These are phyloP conservation scores for Blastobotrys apis DNA, from an alignment of 1,139 yeast species.

Conservation along the genomic window DNA sequence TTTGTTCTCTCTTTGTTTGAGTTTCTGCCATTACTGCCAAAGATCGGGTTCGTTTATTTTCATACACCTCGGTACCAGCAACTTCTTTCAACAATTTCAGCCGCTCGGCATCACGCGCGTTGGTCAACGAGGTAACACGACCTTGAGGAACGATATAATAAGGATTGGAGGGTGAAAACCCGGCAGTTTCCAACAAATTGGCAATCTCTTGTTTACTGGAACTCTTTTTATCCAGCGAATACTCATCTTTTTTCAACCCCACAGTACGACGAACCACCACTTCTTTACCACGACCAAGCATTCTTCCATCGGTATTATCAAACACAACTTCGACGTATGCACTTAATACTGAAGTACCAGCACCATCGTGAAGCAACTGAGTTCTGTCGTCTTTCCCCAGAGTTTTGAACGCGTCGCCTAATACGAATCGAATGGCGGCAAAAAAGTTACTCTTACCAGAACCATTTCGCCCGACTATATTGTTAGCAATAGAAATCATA, in stretches of 20 bases:
- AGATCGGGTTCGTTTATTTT: constrained; percentile 72
- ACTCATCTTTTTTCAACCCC: constrained; percentile 86
- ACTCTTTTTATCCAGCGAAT: constrained; percentile 68
- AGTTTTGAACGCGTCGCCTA: constrained; percentile 86
- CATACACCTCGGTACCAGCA: constrained; percentile 93
- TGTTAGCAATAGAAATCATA: constrained; percentile 1
- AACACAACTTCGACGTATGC: constrained; percentile 89
- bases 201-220: constrained; percentile 79
- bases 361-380: constrained; percentile 74
- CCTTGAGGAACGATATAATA: constrained; percentile 98
- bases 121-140: constrained; percentile 70
- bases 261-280: constrained; percentile 80
- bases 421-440: constrained; percentile 89
- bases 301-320: constrained; percentile 73
- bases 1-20: constrained; percentile 62
- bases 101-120: constrained; percentile 82
- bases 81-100: constrained; percentile 79
- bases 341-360: constrained; percentile 79
- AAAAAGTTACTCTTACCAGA: constrained; percentile 96
- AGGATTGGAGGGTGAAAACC: constrained; percentile 86
- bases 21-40: constrained; percentile 74
- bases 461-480: constrained; percentile 78
- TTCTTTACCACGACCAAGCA: constrained; percentile 64
- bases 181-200: constrained; percentile 85
- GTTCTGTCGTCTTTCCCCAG: constrained; percentile 87